A percentile compares a stretch with the other conserved stretches of the same genome.
Conservation (phyloP, 345 rosid species). For the Moringa oleifera region DNA sequence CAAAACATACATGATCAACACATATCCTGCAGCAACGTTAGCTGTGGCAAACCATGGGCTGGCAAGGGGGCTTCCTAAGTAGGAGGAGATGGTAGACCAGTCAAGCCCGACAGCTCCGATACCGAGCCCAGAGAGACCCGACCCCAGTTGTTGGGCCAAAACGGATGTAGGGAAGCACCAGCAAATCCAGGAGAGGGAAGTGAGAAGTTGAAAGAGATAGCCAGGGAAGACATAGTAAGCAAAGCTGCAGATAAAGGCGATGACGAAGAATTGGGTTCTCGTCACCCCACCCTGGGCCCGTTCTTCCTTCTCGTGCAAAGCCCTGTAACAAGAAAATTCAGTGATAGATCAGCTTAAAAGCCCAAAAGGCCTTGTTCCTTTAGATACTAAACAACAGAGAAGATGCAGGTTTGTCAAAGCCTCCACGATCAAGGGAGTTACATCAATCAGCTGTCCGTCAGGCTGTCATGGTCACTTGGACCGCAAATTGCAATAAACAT, state of each 20-base stretch:
- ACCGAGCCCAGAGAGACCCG: slow-evolving; percentile 90
- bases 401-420: no score
- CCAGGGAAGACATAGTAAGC: slow-evolving; percentile 86
- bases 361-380: no score
- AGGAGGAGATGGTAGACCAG: slow-evolving; percentile 91
- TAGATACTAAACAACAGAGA: no score
- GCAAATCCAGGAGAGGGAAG: slow-evolving; percentile 90
- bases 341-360: no score
- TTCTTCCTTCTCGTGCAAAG: slow-evolving; percentile 85
- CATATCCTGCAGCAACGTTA: slow-evolving; percentile 75
- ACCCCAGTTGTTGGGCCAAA: slow-evolving; percentile 86
- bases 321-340: slow-evolving; percentile 30
- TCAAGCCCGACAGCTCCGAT: slow-evolving; percentile 68
- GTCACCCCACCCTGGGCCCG: slow-evolving; percentile 67
- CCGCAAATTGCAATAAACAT: no score
- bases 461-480: no score
- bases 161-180: slow-evolving; percentile 75
- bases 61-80: slow-evolving; percentile 96
- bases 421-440: no score
- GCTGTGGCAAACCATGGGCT: slow-evolving; percentile 99
- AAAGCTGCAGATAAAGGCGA: slow-evolving; percentile 85
- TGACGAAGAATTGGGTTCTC: slow-evolving; percentile 74
- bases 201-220: slow-evolving; percentile 73
- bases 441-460: no score
- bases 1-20: slow-evolving; percentile 62